phyloP scores from a whole-genome alignment of 805 yeast species.

The Ogataea ganodermae region DNA sequence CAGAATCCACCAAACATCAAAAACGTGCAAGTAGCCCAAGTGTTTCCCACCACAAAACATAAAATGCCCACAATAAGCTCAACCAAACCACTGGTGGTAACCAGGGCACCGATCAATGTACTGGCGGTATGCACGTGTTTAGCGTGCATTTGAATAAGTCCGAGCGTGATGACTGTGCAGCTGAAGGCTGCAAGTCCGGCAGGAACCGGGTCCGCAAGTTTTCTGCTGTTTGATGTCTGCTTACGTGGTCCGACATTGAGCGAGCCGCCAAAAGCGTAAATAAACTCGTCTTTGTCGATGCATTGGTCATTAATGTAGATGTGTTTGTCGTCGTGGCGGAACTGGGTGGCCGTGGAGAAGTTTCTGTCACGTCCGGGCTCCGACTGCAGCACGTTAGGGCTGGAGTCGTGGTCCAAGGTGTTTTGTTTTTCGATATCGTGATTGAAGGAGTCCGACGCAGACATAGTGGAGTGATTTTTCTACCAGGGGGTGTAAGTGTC shows the following conservation, averaged over 20 bases:
- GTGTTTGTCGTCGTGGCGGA: conserved; percentile 43
- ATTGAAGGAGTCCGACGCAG: conserved; percentile 25
- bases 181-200: conserved; percentile 54
- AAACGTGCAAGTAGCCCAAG: conserved; percentile 57
- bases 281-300: conserved; percentile 55
- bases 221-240: conserved; percentile 27
- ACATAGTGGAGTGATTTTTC: conserved; percentile 12
- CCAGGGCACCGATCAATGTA: conserved; percentile 45
- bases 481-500: not conserved
- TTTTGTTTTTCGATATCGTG: conserved; percentile 33
- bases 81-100: conserved; percentile 52
- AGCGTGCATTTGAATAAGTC: conserved; percentile 48
- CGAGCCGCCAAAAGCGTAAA: conserved; percentile 65
- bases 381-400: conserved; percentile 4
- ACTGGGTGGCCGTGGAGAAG: conserved; percentile 24
- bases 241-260: conserved; percentile 44
- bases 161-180: conserved; percentile 48
- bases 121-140: conserved; percentile 45
- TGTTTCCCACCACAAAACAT: conserved; percentile 52
- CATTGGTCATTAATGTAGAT: conserved; percentile 44
- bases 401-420: conserved; percentile 15
- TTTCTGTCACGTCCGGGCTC: conserved; percentile 2
- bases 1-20: conserved; percentile 58
- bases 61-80: conserved; percentile 54
- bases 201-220: conserved; percentile 52